phyloP scores from a whole-genome alignment of 495 filamentous ascomycete genomes.

The Aspergillus nidulans region DNA sequence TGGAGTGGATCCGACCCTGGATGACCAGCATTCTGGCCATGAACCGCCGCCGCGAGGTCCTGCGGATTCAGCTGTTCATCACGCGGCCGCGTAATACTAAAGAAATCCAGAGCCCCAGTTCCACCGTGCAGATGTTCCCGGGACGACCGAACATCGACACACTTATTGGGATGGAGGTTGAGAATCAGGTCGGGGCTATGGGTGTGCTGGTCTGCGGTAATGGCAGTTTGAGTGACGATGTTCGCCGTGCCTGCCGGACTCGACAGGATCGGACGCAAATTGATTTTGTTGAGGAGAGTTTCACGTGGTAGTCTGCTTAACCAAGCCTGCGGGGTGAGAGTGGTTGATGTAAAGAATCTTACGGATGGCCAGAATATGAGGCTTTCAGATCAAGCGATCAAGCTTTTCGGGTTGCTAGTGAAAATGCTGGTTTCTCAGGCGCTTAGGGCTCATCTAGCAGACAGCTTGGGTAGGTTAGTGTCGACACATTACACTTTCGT shows the following conservation, averaged over 20 bases:
- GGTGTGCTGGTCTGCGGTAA: conserved; percentile 88
- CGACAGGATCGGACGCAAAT: conserved; percentile 60
- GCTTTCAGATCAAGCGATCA: neutral
- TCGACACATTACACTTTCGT: neutral
- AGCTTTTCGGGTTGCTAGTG: neutral
- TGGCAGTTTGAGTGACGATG: conserved; percentile 77
- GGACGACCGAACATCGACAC: conserved; percentile 78
- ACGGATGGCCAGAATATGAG: neutral
- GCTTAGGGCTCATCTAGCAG: neutral
- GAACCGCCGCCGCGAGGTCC: conserved; percentile 69
- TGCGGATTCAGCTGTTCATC: conserved; percentile 82
- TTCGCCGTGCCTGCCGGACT: conserved; percentile 66
- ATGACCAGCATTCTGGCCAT: conserved; percentile 83
- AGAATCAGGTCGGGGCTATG: conserved; percentile 78
- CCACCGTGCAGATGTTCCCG: conserved; percentile 78
- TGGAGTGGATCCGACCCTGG: conserved; percentile 92
- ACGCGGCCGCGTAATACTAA: conserved; percentile 71
- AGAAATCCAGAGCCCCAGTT: conserved; percentile 64
- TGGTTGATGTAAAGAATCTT: neutral
- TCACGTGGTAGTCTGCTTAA: conserved; percentile 64
- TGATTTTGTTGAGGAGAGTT: conserved; percentile 84
- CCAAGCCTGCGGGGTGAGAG: neutral
- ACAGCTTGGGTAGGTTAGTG: neutral
- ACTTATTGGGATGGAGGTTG: conserved; percentile 70
- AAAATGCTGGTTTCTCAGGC: neutral